Percentiles rank a stretch among this genome's conserved stretches.
phyloP scores from a whole-genome alignment of 805 yeast species.

The Vanderwaltozyma tropicalis region DNA sequence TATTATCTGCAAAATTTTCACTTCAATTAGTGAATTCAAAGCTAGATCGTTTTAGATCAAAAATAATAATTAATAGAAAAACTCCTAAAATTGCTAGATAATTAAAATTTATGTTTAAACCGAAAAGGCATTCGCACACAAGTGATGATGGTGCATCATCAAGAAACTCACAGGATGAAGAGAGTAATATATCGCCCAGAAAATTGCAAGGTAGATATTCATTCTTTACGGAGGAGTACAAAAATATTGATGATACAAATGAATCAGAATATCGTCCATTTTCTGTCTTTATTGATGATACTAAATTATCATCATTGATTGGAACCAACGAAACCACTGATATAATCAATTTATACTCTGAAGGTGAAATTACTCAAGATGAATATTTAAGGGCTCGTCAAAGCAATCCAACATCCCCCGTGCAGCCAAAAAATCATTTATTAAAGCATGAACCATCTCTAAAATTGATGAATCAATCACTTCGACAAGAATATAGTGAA shows the following conservation, averaged over 20 bases:
- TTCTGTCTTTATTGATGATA: neutral
- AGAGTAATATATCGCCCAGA: neutral
- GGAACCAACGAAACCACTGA: constrained; percentile 1
- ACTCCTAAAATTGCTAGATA: too few species aligned
- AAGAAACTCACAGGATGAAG: neutral
- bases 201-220: constrained; percentile 1
- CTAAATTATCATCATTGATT: neutral
- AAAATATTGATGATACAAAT: neutral
- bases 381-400: too few species aligned
- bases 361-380: neutral
- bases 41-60: too few species aligned
- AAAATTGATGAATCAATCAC: neutral
- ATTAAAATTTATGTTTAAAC: too few species aligned
- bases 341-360: constrained; percentile 1
- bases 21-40: too few species aligned
- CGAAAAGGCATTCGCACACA: too few species aligned
- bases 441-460: neutral
- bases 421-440: too few species aligned
- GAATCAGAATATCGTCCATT: neutral
- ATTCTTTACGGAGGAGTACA: neutral
- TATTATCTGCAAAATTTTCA: too few species aligned
- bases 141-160: neutral
- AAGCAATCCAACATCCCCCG: too few species aligned
- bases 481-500: neutral
- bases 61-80: too few species aligned